Evolutionary conservation across 1,284 basidiomycete species (phyloP).

Genomic region (Sporisorium scitamineum): DNA sequence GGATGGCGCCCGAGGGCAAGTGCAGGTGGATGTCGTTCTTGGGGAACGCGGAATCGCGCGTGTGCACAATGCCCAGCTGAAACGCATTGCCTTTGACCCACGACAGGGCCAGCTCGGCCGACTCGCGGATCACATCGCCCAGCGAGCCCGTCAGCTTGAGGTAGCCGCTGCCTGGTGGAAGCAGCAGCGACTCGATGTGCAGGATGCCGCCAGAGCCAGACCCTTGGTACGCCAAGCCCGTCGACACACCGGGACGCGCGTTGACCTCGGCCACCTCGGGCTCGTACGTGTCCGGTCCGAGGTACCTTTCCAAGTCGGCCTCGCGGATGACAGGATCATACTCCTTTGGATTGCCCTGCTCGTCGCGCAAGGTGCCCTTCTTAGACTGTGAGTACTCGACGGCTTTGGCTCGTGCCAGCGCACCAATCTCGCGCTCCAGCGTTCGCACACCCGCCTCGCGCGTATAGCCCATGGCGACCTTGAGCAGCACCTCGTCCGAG

Average conservation of each 20-base stretch:
- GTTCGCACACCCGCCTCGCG: slow-evolving; percentile 91
- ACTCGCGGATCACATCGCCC: slow-evolving; percentile 81
- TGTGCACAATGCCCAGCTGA: slow-evolving; percentile 80
- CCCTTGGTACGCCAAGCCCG: slow-evolving; percentile 87
- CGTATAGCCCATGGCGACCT: slow-evolving; percentile 82
- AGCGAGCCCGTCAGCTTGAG: slow-evolving; percentile 84
- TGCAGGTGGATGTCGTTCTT: slow-evolving; percentile 88
- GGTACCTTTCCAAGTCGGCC: slow-evolving; percentile 82
- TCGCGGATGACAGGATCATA: slow-evolving; percentile 79
- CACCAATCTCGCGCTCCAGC: slow-evolving; percentile 86
- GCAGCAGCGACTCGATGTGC: slow-evolving; percentile 81
- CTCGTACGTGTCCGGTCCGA: slow-evolving; percentile 85
- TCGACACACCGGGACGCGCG: slow-evolving; percentile 79
- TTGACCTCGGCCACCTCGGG: slow-evolving; percentile 81
- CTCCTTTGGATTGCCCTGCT: slow-evolving; percentile 57
- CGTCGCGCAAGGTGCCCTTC: slow-evolving; percentile 71
- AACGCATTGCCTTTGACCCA: slow-evolving; percentile 81
- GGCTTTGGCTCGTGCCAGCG: slow-evolving; percentile 78
- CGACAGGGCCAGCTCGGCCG: slow-evolving; percentile 81
- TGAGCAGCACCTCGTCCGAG: slow-evolving; percentile 78
- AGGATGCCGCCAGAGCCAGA: slow-evolving; percentile 87
- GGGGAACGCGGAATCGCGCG: slow-evolving; percentile 79
- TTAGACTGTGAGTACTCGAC: slow-evolving; percentile 81
- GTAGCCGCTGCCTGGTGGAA: slow-evolving; percentile 77
- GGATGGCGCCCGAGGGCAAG: slow-evolving; percentile 84